A percentile compares a stretch with the other conserved stretches of the same genome.
phyloP scores from a whole-genome alignment of 164 flowering plant species.

The Stephania japonica region DNA sequence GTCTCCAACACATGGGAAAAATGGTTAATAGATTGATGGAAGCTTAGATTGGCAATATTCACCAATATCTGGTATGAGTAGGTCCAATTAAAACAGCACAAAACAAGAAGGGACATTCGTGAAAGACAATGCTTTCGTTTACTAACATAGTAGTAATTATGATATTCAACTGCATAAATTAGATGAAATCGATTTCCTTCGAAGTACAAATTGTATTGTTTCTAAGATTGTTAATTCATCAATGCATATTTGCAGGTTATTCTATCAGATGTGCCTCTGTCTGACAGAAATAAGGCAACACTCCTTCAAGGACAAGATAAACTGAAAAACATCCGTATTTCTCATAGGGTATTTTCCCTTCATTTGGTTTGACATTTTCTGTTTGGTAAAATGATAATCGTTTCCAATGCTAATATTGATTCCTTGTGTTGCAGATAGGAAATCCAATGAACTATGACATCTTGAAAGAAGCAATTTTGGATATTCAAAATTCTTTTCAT shows the following conservation, averaged over 20 bases:
- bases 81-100: neutral
- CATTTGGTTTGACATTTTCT: neutral
- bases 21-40: neutral
- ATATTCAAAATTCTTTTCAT: slow-evolving; percentile 42
- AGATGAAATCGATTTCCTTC: neutral
- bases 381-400: neutral
- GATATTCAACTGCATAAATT: neutral
- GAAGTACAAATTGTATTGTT: neutral
- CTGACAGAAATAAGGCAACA: slow-evolving; percentile 54
- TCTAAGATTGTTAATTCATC: neutral
- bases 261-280: slow-evolving; percentile 72
- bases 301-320: slow-evolving; percentile 38
- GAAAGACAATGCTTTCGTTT: neutral
- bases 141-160: neutral
- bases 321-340: slow-evolving; percentile 58
- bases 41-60: neutral
- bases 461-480: slow-evolving; percentile 53
- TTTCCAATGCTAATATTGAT: slow-evolving; percentile 2
- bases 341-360: slow-evolving; percentile 55
- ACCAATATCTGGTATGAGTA: neutral
- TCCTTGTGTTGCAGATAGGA: slow-evolving; percentile 55
- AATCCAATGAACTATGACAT: slow-evolving; percentile 79
- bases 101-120: neutral
- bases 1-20: too few relatives aligned
- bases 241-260: slow-evolving; percentile 54